A percentile compares a stretch with the other conserved stretches of the same genome.
Conservation (phyloP, 2,329 filamentous ascomycete genomes). For the Talaromyces sp. region DNA sequence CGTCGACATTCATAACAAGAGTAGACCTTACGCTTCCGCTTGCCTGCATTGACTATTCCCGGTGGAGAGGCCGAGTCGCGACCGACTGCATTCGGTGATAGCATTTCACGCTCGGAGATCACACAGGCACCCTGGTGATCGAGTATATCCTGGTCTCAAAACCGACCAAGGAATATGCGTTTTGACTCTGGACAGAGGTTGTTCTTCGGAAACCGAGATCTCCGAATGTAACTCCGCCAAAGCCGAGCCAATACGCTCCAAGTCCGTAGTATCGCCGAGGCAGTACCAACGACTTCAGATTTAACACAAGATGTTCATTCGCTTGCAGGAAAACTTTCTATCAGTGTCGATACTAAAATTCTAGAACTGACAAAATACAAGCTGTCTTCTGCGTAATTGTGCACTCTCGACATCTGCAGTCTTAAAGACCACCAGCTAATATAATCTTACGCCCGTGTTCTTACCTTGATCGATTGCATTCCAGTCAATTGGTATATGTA, state of each 20-base stretch:
- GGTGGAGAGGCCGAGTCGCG: not conserved
- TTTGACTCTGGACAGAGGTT: no score
- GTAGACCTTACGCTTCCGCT: slow-evolving; percentile 12
- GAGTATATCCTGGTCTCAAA: not conserved
- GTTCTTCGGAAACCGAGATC: not conserved
- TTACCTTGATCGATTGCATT: no score
- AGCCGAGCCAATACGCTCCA: slow-evolving; percentile 3
- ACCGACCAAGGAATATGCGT: not conserved
- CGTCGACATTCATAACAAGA: slow-evolving; percentile 12
- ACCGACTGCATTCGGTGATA: slow-evolving; percentile 1
- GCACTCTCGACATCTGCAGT: not conserved
- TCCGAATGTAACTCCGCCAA: slow-evolving; percentile 1
- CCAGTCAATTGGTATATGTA: no score
- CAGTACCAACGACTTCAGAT: not conserved
- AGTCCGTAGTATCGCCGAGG: not conserved
- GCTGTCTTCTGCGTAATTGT: not conserved
- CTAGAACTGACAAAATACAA: no score
- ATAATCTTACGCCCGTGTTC: no score
- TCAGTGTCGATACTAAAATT: no score
- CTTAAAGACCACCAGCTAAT: no score
- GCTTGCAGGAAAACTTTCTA: no score
- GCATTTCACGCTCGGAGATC: not conserved
- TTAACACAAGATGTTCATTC: no score
- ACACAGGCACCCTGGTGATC: not conserved
- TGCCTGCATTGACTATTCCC: not conserved